Evolutionary conservation across 108 stramenopile genomes (phyloP).

Genomic region (Cyclotella atomus): DNA sequence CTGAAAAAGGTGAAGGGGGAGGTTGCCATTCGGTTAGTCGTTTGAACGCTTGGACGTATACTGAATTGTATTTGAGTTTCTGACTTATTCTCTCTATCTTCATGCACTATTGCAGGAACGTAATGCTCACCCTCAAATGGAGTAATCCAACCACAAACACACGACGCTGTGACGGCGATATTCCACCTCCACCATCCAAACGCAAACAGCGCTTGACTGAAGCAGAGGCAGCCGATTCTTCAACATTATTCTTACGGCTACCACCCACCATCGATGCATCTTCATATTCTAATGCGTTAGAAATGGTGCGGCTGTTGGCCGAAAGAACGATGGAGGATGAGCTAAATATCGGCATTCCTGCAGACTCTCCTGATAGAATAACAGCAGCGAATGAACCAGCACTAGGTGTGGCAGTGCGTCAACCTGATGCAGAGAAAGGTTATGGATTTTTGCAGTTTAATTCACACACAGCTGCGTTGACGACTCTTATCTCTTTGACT

Average conservation of each 20-base stretch:
- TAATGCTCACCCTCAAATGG: conserved; percentile 79
- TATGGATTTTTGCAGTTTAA: conserved; percentile 90
- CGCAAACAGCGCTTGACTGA: conserved; percentile 68
- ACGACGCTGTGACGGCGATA: conserved; percentile 9
- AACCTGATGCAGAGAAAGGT: conserved; percentile 44
- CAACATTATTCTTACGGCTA: conserved; percentile 74
- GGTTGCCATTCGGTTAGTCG: conserved; percentile 36
- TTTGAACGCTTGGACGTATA: too few species aligned
- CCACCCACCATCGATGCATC: conserved; percentile 48
- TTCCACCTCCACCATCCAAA: conserved; percentile 34
- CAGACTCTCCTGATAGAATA: conserved; percentile 61
- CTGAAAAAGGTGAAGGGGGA: conserved; percentile 59
- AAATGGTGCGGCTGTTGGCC: conserved; percentile 55
- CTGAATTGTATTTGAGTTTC: too few species aligned
- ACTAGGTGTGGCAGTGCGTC: conserved; percentile 61
- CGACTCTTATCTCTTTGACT: conserved; percentile 82
- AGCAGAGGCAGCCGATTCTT: conserved; percentile 76
- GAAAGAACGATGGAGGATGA: conserved; percentile 79
- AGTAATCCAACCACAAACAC: conserved; percentile 30
- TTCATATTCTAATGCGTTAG: conserved; percentile 33
- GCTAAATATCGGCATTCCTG: conserved; percentile 59
- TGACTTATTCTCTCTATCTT: background rate
- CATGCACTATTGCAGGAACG: conserved; percentile 22
- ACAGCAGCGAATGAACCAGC: conserved; percentile 85
- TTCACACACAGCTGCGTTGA: conserved; percentile 86